Evolutionary conservation across 2,329 filamentous ascomycete species (phyloP).

Genomic region (Parafenestella ontariensis): DNA sequence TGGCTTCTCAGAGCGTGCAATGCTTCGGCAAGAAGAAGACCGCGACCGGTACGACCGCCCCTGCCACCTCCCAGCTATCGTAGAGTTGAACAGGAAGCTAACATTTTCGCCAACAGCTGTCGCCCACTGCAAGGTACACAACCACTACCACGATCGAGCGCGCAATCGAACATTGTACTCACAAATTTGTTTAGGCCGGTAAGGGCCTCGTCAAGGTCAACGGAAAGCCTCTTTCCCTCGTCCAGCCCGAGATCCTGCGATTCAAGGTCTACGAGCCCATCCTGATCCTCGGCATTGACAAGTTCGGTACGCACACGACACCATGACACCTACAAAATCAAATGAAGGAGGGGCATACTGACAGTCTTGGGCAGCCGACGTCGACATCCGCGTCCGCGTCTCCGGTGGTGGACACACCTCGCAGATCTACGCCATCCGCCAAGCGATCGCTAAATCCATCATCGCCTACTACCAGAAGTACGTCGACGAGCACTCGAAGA

Average conservation of each 20-base stretch:
- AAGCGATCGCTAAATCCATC: conserved; percentile 97
- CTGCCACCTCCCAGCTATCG: not conserved
- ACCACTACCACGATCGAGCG: conserved; percentile 29
- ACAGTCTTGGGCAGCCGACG: conserved; percentile 62
- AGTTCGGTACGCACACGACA: conserved; percentile 69
- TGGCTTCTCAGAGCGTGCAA: conserved; percentile 65
- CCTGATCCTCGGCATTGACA: conserved; percentile 95
- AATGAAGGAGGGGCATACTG: conserved; percentile 23
- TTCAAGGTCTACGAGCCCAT: conserved; percentile 99
- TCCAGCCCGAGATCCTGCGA: conserved; percentile 95
- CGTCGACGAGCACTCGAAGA: conserved; percentile 99
- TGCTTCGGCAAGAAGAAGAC: conserved; percentile 93
- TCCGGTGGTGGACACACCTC: conserved; percentile 97
- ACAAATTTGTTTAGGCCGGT: conserved; percentile 62
- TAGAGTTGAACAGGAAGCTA: conserved; percentile 41
- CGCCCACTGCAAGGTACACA: conserved; percentile 86
- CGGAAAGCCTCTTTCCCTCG: conserved; percentile 91
- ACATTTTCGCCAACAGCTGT: conserved; percentile 66
- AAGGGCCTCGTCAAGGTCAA: conserved; percentile 98
- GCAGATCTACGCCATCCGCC: conserved; percentile 97
- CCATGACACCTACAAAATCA: conserved; percentile 10
- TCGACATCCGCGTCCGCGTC: conserved; percentile 98
- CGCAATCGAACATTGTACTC: conserved; percentile 35
- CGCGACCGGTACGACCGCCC: conserved; percentile 52
- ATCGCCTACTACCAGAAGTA: conserved; percentile 99